Conservation (phyloP, 306 rosid genomes). For the Cotoneaster glaucophyllus region DNA sequence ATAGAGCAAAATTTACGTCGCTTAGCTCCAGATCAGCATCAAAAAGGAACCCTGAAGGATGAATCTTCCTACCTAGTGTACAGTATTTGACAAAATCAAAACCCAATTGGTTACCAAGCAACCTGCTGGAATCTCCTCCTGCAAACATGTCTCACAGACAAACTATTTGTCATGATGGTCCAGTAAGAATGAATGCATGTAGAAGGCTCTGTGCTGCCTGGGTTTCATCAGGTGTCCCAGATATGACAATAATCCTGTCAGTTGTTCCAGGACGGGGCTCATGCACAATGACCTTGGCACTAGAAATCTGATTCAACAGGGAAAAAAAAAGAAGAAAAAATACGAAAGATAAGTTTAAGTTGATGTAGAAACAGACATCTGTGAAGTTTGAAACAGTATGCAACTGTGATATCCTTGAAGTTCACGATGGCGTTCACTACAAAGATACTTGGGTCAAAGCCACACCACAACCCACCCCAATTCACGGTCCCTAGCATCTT, state of each 20-base stretch:
- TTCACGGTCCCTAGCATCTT: neutral
- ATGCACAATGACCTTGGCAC: conserved; percentile 81
- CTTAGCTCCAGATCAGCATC: conserved; percentile 9
- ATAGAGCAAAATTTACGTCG: conserved; percentile 5
- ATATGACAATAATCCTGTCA: conserved; percentile 67
- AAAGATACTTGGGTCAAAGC: neutral
- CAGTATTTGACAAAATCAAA: conserved; percentile 16
- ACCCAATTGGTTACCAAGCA: conserved; percentile 1
- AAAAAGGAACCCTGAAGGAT: conserved; percentile 12
- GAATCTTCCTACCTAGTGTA: conserved; percentile 21
- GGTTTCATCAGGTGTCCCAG: conserved; percentile 95
- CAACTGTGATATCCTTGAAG: neutral
- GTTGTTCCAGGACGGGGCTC: conserved; percentile 68
- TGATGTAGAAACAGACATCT: neutral
- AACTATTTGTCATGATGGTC: conserved; percentile 48
- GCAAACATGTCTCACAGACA: neutral
- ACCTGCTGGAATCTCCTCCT: conserved; percentile 5
- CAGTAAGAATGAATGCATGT: conserved; percentile 88
- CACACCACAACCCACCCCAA: neutral
- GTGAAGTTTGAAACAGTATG: neutral
- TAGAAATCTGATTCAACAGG: conserved; percentile 56
- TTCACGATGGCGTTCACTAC: neutral
- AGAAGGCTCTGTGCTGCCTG: conserved; percentile 97
- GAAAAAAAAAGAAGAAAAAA: neutral
- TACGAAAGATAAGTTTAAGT: neutral